Evolutionary conservation across 805 yeast species (phyloP), one percentile per base, ranked within the genome.

Genomic region (Metschnikowia proteae): DNA sequence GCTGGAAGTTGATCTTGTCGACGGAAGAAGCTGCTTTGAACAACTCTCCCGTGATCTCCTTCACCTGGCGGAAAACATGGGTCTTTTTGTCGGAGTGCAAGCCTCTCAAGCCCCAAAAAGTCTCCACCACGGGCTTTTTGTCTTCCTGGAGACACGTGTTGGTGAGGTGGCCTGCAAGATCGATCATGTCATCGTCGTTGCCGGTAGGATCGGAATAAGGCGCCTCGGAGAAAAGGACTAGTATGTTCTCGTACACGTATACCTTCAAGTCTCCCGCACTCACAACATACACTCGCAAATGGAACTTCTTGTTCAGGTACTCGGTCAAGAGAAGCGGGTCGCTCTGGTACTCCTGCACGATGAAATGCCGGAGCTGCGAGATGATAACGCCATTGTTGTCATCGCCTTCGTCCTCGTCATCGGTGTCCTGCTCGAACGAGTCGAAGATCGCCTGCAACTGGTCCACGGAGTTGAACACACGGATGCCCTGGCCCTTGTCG

Each of bases 401-500:
- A 3, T 62, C 71, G 25, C 38, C 33, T 2, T 61, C 68, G 13
- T 80, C 88, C 40, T 80, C 88, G 30, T 78, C 82, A 1, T 77
- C 79, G 3, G 70, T 79, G n/a, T 74, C 85, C 54, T 83, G 92
- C 57, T 91, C 97, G 64, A 89, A 90, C 3, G 85, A 81, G 58
- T 94, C 87, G 64, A 94, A 92, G 3, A 92, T 83, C 3, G 67
- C 76, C 64, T 91, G 97, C 43, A 94, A 71, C 59, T 90, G 94
- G 6, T 83, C 88, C 32, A 88, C 74, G 0, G 90, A 83, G 47
- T 75, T 76, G 70, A 94, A 94, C 0, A 94, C 67, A 35, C 96
- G 71, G 43, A 94, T 92, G 0, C 99, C 99, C 63, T 94, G 97
- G 8, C 96, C 99, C 62, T 92, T 84, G 62, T 94, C 99, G 60